Percentiles rank a stretch among this genome's conserved stretches.
Evolutionary conservation across 2,329 filamentous ascomycete genomes (phyloP).

Genomic region (Xylaria sp.): DNA sequence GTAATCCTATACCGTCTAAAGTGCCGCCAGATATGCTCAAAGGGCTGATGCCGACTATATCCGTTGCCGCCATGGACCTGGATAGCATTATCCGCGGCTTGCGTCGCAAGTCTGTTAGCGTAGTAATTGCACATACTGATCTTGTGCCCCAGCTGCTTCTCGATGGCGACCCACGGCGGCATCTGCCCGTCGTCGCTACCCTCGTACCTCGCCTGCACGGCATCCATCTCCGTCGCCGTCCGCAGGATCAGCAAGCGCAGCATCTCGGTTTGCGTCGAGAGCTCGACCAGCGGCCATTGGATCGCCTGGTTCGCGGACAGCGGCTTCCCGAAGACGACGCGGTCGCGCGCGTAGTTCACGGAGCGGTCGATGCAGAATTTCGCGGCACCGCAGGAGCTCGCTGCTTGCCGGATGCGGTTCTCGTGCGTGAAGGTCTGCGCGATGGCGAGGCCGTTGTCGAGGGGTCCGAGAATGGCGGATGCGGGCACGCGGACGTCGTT

Average conservation of each 20-base stretch:
- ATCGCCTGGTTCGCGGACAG: slow-evolving; percentile 71
- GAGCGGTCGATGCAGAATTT: slow-evolving; percentile 68
- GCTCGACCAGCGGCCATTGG: slow-evolving; percentile 72
- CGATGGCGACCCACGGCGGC: slow-evolving; percentile 63
- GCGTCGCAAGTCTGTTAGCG: slow-evolving; percentile 68
- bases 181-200: slow-evolving; percentile 40
- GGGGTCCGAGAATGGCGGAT: slow-evolving; percentile 62
- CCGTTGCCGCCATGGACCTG: slow-evolving; percentile 71
- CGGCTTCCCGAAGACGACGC: slow-evolving; percentile 66
- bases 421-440: slow-evolving; percentile 75
- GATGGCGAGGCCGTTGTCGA: slow-evolving; percentile 66
- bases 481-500: slow-evolving; percentile 67
- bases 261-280: slow-evolving; percentile 71
- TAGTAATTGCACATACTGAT: slow-evolving; percentile 75
- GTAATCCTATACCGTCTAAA: slow-evolving; percentile 72
- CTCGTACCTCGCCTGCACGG: slow-evolving; percentile 53
- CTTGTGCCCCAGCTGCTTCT: slow-evolving; percentile 68
- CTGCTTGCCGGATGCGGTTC: slow-evolving; percentile 73
- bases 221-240: slow-evolving; percentile 71
- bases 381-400: slow-evolving; percentile 68
- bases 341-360: slow-evolving; percentile 65
- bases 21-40: slow-evolving; percentile 74
- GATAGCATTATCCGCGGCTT: slow-evolving; percentile 71
- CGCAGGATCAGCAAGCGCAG: slow-evolving; percentile 69
- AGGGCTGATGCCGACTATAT: slow-evolving; percentile 65